Evolutionary conservation across 2,329 filamentous ascomycete genomes (phyloP).

Genomic region (Ceratocystis huliohia): DNA sequence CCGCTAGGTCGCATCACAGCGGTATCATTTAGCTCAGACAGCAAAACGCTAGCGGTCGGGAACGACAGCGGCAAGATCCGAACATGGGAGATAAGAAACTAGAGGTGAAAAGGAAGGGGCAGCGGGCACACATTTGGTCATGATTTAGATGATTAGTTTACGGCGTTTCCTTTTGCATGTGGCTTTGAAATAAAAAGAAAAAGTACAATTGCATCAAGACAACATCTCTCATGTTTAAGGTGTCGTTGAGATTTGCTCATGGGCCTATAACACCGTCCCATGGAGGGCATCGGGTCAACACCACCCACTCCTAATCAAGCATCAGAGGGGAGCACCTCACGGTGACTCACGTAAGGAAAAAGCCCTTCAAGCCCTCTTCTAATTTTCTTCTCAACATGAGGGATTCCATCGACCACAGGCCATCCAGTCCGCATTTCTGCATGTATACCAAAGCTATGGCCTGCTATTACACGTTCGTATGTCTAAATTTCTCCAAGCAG

Average conservation of each 20-base stretch:
- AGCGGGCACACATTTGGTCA: slow-evolving; percentile 13
- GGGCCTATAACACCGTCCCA: not conserved
- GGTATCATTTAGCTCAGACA: slow-evolving; percentile 53
- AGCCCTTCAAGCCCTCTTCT: not conserved
- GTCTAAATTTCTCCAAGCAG: not conserved
- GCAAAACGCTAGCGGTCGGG: slow-evolving; percentile 65
- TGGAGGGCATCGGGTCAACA: not conserved
- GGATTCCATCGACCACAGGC: not conserved
- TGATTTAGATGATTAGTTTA: slow-evolving; percentile 19
- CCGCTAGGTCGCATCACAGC: slow-evolving; percentile 72
- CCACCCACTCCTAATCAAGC: not conserved
- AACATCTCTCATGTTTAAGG: not conserved
- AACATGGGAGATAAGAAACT: slow-evolving; percentile 75
- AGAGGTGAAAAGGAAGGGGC: slow-evolving; percentile 24
- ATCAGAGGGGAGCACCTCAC: not conserved
- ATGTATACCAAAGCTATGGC: not conserved
- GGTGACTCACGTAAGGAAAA: slow-evolving; percentile 5
- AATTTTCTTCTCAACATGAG: not conserved
- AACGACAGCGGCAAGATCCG: slow-evolving; percentile 82
- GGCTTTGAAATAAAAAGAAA: slow-evolving; percentile 9
- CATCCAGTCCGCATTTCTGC: not conserved
- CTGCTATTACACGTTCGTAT: not conserved
- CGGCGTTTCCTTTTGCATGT: slow-evolving; percentile 14
- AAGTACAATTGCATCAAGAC: slow-evolving; percentile 11
- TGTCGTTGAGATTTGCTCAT: not conserved